These are phyloP conservation scores for Rhizoclosmatium sp. DNA, from an alignment of 192 early-diverging fungal genomes.

Conservation along the genomic window DNA sequence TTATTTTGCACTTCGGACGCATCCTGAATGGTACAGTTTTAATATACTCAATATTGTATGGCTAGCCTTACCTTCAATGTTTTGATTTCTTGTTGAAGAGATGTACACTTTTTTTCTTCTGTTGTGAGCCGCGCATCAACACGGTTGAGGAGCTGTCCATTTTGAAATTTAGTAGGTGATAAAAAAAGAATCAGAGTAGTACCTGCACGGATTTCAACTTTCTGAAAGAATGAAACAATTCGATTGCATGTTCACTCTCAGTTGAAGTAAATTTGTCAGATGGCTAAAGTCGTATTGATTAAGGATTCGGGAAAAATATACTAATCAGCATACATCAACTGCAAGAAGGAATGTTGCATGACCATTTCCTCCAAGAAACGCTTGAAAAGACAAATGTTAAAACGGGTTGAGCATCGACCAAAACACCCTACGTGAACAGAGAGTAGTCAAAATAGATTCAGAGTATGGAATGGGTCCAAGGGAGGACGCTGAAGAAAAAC, in stretches of 20 bases:
- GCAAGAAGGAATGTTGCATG: constrained; percentile 7
- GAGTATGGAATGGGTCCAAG: constrained; percentile 6
- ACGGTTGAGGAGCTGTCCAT: not conserved
- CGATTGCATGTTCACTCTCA: constrained; percentile 30
- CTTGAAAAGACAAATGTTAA: constrained; percentile 6
- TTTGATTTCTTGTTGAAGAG: not conserved
- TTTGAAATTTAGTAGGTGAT: not conserved
- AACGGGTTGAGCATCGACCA: not conserved
- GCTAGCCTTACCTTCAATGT: not conserved
- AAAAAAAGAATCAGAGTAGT: not conserved
- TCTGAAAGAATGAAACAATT: constrained; percentile 17
- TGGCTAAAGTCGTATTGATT: not conserved
- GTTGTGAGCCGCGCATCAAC: constrained; percentile 7
- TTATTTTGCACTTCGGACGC: not conserved
- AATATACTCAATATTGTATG: not conserved
- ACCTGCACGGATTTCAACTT: constrained; percentile 15
- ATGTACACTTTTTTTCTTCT: not conserved
- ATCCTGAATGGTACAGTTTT: not conserved
- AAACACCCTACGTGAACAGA: constrained; percentile 27
- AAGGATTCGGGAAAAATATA: not conserved
- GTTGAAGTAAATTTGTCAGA: not conserved
- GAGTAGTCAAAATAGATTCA: constrained; percentile 18
- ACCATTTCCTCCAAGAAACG: constrained; percentile 21
- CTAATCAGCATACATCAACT: constrained; percentile 14
- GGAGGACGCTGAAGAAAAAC: constrained; percentile 5